Evolutionary conservation across 345 rosid genomes (phyloP).

Genomic region (Theobroma cacao): DNA sequence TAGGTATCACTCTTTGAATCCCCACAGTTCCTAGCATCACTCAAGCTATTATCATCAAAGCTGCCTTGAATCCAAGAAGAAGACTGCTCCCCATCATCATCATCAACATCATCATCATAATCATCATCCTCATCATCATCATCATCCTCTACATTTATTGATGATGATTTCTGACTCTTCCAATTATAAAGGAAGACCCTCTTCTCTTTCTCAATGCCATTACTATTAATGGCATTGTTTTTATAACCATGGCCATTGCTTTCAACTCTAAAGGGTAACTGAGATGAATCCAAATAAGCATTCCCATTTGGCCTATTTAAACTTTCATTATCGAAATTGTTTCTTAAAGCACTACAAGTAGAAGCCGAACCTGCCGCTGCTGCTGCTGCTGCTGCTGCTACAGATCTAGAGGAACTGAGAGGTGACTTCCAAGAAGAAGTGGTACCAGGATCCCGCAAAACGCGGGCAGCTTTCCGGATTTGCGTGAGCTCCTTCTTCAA

Average conservation of each 20-base stretch:
- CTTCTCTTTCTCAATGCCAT: conserved; percentile 43
- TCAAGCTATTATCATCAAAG: conserved; percentile 52
- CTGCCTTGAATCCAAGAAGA: conserved; percentile 61
- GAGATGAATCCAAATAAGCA: conserved; percentile 29
- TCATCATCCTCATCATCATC: conserved; percentile 30
- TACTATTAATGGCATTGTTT: conserved; percentile 6
- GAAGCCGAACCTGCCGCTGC: conserved; percentile 21
- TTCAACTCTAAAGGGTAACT: conserved; percentile 31
- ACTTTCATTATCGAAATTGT: conserved; percentile 15
- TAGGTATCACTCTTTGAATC: conserved; percentile 56
- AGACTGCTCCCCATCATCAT: conserved; percentile 25
- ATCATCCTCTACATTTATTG: conserved; percentile 32
- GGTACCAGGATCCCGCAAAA: conserved; percentile 91
- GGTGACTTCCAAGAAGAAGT: conserved; percentile 82
- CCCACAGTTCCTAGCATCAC: conserved; percentile 65
- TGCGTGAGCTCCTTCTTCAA: conserved; percentile 87
- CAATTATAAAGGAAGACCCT: conserved; percentile 74
- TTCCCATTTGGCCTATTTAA: conserved; percentile 21
- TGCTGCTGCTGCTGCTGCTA: conserved; percentile 24
- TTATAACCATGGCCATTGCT: conserved; percentile 7
- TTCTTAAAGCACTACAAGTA: conserved; percentile 27
- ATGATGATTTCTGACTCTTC: conserved; percentile 57
- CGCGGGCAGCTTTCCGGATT: conserved; percentile 84
- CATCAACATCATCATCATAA: conserved; percentile 19
- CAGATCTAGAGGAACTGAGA: conserved; percentile 68